Conservation (phyloP, 2,329 filamentous ascomycete genomes). For the Amylocarpus encephaloides region DNA sequence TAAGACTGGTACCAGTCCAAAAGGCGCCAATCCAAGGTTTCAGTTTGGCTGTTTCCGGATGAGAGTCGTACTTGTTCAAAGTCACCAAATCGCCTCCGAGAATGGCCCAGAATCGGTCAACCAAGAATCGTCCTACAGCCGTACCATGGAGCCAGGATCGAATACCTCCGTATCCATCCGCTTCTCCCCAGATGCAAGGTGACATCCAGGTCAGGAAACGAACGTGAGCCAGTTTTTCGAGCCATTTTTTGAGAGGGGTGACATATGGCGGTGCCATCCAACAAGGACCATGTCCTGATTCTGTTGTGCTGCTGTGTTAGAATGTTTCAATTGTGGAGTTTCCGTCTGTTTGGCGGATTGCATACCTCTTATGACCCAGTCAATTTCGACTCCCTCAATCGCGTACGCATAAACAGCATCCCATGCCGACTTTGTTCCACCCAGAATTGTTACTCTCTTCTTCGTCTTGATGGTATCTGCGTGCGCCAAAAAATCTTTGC, state of each 20-base stretch:
- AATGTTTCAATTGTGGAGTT: not conserved
- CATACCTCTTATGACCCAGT: slow-evolving; percentile 49
- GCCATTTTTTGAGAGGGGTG: slow-evolving; percentile 59
- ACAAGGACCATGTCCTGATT: slow-evolving; percentile 49
- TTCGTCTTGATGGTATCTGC: slow-evolving; percentile 36
- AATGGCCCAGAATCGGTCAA: slow-evolving; percentile 51
- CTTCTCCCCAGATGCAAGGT: slow-evolving; percentile 65
- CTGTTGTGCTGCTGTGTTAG: slow-evolving; percentile 2
- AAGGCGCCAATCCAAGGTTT: slow-evolving; percentile 46
- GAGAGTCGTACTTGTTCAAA: slow-evolving; percentile 46
- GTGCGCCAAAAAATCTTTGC: slow-evolving; percentile 39
- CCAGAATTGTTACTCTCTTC: slow-evolving; percentile 48
- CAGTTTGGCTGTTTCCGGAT: slow-evolving; percentile 47
- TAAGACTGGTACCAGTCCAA: slow-evolving; percentile 49
- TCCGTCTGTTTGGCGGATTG: slow-evolving; percentile 1
- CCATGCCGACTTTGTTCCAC: slow-evolving; percentile 53
- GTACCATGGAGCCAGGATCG: slow-evolving; percentile 53
- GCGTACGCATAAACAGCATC: slow-evolving; percentile 51
- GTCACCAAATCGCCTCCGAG: slow-evolving; percentile 49
- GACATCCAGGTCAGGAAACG: slow-evolving; percentile 68
- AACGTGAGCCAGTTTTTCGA: slow-evolving; percentile 61
- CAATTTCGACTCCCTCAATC: slow-evolving; percentile 38
- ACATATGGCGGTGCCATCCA: slow-evolving; percentile 56
- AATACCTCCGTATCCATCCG: slow-evolving; percentile 51
- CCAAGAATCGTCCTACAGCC: slow-evolving; percentile 47